These are phyloP conservation scores for Dioscorea dumetorum DNA, from an alignment of 106 monocot genomes.

Conservation along the genomic window DNA sequence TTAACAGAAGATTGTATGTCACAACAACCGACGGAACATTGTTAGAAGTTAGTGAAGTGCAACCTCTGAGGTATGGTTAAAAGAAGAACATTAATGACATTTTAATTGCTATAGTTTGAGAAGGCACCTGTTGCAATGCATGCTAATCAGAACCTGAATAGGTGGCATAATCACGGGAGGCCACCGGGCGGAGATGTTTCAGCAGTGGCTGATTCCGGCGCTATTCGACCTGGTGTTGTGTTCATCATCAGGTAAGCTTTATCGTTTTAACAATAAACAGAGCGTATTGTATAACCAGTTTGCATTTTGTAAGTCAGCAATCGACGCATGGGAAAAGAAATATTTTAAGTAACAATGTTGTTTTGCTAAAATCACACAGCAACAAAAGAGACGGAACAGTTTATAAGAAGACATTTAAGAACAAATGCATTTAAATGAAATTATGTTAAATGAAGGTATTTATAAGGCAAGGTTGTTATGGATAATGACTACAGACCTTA, in stretches of 20 bases:
- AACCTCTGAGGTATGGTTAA: constrained; percentile 56
- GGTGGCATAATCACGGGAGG: constrained; percentile 65
- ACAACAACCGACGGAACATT: constrained; percentile 46
- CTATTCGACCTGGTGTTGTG: constrained; percentile 45
- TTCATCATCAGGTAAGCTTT: constrained; percentile 72
- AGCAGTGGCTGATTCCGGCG: constrained; percentile 48
- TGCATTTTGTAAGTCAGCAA: too few species aligned
- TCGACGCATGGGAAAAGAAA: too few species aligned
- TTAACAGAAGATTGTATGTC: constrained; percentile 56
- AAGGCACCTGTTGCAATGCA: background rate
- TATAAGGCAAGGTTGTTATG: too few species aligned
- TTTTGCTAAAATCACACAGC: too few species aligned
- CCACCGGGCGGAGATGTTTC: constrained; percentile 77
- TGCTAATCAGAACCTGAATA: constrained; percentile 14
- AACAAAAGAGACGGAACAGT: too few species aligned
- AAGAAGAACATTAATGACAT: too few species aligned
- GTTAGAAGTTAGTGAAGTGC: constrained; percentile 63
- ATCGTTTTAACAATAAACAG: background rate
- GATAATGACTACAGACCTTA: too few species aligned
- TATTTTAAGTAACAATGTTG: too few species aligned
- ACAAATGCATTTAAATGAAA: too few species aligned
- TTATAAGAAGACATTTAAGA: too few species aligned
- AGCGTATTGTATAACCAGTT: too few species aligned
- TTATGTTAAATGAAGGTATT: too few species aligned
- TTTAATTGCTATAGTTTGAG: background rate